Evolutionary conservation across 78 protist species (phyloP).

Genomic region (Dictyostelium capitatum): DNA sequence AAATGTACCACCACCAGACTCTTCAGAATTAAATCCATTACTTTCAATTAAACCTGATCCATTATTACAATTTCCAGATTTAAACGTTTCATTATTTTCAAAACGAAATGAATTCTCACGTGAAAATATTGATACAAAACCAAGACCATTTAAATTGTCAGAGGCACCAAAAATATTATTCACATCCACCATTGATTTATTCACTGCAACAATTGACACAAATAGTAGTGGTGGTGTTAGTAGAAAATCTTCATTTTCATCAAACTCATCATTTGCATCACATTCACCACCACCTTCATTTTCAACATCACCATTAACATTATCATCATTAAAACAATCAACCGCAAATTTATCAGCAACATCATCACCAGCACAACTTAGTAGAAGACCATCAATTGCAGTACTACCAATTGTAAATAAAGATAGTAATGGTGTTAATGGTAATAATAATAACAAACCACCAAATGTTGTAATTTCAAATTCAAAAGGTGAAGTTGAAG

Average conservation of each 20-base stretch:
- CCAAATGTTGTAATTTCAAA: not conserved
- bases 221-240: not conserved
- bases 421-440: not conserved
- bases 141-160: not conserved
- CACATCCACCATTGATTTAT: not conserved
- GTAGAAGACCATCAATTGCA: too few relatives aligned
- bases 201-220: not conserved
- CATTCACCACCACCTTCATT: not conserved
- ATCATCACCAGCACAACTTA: too few relatives aligned
- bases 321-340: not conserved
- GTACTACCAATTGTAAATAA: too few relatives aligned
- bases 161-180: not conserved
- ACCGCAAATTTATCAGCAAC: not conserved
- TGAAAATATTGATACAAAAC: not conserved
- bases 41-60: not conserved
- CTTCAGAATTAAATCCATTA: conserved; percentile 10
- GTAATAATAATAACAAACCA: not conserved
- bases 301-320: not conserved
- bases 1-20: conserved; percentile 13
- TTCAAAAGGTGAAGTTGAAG: not conserved
- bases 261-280: not conserved
- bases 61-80: conserved; percentile 24
- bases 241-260: not conserved
- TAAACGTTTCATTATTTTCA: conserved; percentile 20
- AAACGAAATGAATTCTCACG: conserved; percentile 16